Evolutionary conservation across 345 rosid genomes (phyloP), one percentile per base, ranked within the genome.

Genomic region (Bruguiera gymnorhiza): DNA sequence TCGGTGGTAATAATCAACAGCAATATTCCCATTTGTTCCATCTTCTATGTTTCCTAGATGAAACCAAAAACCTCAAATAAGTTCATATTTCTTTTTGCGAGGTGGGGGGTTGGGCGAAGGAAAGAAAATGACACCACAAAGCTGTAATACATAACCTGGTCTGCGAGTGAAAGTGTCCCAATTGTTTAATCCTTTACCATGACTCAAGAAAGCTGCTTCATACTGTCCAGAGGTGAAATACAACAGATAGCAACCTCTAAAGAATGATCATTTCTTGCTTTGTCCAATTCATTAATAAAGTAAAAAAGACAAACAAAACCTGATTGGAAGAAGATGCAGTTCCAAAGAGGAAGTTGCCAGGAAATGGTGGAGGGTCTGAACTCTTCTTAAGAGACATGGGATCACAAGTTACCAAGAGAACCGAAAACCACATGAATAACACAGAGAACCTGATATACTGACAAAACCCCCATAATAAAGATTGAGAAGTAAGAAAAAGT

Each of bases 251-350:
- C 36, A 48, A 48, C 60, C 2, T 43, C 19, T 39, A 9, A 26
- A 24, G 48, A 64, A 10, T 48, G 30, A 15, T 8, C 11, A 13
- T 39, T 20, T 34, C 10, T 20, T 8, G 9, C 16, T 26, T 27
- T 26, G 29, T 39, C 9, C 15, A 51, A 43, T 13, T 18, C 19
- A 3, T 2, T 5, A n/a, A 19, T n/a, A 43, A 58, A 32, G 29
- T 23, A 27, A 59, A 32, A 32, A 6, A 20, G 13, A 29, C 26
- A 73, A 32, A 32, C 31, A 37, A 64, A 69, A 89, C 91, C 91
- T 91, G 92, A 69, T 88, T 88, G 50, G 96, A 80, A 72, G 94
- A 89, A 60, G 97, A 86, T 24, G 96, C 89, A 16, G 94, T 84
- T 67, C 96, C 96, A 65, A 88, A 86, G 68, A 92, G 87, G 73